Base-by-base conservation (phyloP, 495 filamentous ascomycete genomes). In the Rusavskia elegans region DNA sequence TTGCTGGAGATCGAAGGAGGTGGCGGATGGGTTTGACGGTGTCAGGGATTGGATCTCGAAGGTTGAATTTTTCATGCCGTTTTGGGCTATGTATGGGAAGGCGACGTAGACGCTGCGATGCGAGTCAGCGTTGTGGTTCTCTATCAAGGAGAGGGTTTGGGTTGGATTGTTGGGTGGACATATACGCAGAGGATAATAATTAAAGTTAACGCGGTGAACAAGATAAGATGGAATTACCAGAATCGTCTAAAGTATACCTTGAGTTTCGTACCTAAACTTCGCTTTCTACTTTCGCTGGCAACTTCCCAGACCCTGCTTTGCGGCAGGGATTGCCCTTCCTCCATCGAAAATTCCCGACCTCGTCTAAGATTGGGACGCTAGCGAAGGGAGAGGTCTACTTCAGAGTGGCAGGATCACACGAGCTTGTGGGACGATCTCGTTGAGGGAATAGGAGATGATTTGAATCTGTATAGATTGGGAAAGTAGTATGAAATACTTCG, bases 161-260 rank as follows among this genome's bases (percentile, higher is more conserved):
- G 13, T 20, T 8, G 11, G 50, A 14, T 27, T 44, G 21, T 4
- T 16, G 7, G 44, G 45, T 41, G 50, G 39, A 78, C 83, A 76
- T 76, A 89, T 84, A 89, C 62, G 44, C 75, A 74, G 25, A 83
- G 67, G 1, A 80, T 68, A 20, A 86, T 68, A 16, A 88, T 62
- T 51, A 86, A 67, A 25, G 82, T 64, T 21, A 76, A 60, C 30
- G 73, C 59, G 51, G 81, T 62, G 57, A 86, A 66, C 27, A 71
- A 59, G 53, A 85, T 71, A 53, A 85, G 59, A 61, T 85, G 75
- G 57, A 71, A 64, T 85, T 84, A 89, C 85, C 85, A 89, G 57
- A 77, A 87, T 57, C 69, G 71, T 63, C 69, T 73, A 51, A 65
- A 74, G 53, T 78, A 72, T 14, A 66, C 65, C 32, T 56, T 68